These are phyloP conservation scores for Phlebiopsis gigantea DNA, from an alignment of 768 basidiomycete genomes.

Conservation along the genomic window DNA sequence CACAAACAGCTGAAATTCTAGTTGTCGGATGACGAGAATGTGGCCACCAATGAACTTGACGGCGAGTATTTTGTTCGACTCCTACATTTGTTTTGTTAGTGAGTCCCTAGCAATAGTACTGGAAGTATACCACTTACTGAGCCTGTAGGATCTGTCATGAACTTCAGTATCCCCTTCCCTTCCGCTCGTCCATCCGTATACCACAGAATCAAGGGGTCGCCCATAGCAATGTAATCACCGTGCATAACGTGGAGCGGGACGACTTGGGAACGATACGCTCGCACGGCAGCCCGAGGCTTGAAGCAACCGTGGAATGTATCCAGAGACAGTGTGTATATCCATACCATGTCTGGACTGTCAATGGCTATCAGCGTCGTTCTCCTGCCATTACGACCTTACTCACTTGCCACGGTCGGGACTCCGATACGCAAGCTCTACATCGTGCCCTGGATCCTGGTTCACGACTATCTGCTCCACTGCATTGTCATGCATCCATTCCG, in stretches of 20 bases:
- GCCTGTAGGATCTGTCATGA: neutral
- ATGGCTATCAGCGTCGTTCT: neutral
- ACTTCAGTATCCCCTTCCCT: neutral
- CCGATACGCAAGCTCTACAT: conserved; percentile 21
- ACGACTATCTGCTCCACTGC: conserved; percentile 20
- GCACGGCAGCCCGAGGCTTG: conserved; percentile 13
- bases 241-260: conserved; percentile 19
- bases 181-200: conserved; percentile 2
- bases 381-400: conserved; percentile 4
- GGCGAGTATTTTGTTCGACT: conserved; percentile 19
- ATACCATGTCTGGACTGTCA: neutral
- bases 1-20: conserved; percentile 18
- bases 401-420: conserved; percentile 12
- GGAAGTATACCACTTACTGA: neutral
- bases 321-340: conserved; percentile 18
- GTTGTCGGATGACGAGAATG: conserved; percentile 24
- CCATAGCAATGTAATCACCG: conserved; percentile 18
- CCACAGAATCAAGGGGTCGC: conserved; percentile 19
- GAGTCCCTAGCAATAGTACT: neutral
- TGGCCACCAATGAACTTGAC: conserved; percentile 24
- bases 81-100: neutral
- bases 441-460: conserved; percentile 25
- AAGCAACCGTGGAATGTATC: conserved; percentile 30
- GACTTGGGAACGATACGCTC: conserved; percentile 11
- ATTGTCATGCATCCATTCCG: conserved; percentile 20